Evolutionary conservation across 352 stramenopile genomes (phyloP).

Genomic region (Globisporangium abappressorium): DNA sequence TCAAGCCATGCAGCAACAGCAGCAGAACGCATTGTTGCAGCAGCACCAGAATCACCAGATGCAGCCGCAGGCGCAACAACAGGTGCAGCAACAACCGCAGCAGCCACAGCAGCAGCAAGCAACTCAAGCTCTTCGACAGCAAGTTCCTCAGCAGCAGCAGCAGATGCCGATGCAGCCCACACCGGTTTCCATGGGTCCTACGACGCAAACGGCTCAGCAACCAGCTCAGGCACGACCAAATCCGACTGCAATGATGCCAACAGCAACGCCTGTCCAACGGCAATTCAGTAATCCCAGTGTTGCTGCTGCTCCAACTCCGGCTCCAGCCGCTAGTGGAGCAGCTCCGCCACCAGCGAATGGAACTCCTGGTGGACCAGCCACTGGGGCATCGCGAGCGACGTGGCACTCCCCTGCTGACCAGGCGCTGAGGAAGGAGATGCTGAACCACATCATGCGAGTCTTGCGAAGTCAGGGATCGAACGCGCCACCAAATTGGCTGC

Average conservation of each 20-base stretch:
- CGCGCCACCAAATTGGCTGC: conserved; percentile 94
- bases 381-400: conserved; percentile 30
- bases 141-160: conserved; percentile 10
- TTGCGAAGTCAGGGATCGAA: conserved; percentile 95
- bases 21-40: conserved; percentile 33
- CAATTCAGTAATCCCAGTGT: conserved; percentile 11
- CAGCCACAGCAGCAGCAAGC: conserved; percentile 23
- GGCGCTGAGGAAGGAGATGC: conserved; percentile 78
- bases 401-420: conserved; percentile 75
- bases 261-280: conserved; percentile 10
- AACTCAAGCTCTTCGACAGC: conserved; percentile 12
- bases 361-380: neutral
- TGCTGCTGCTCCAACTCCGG: neutral
- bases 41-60: conserved; percentile 31
- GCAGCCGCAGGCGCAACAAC: conserved; percentile 24
- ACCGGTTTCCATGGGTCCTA: conserved; percentile 20
- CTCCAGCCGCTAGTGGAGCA: conserved; percentile 1
- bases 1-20: conserved; percentile 41
- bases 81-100: conserved; percentile 18
- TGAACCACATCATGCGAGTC: conserved; percentile 92
- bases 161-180: conserved; percentile 12
- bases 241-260: conserved; percentile 9
- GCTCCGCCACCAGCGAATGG: conserved; percentile 4
- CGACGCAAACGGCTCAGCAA: conserved; percentile 21
- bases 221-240: conserved; percentile 11